phyloP scores from a whole-genome alignment of 768 basidiomycete species.

The Lactarius akahatsu region DNA sequence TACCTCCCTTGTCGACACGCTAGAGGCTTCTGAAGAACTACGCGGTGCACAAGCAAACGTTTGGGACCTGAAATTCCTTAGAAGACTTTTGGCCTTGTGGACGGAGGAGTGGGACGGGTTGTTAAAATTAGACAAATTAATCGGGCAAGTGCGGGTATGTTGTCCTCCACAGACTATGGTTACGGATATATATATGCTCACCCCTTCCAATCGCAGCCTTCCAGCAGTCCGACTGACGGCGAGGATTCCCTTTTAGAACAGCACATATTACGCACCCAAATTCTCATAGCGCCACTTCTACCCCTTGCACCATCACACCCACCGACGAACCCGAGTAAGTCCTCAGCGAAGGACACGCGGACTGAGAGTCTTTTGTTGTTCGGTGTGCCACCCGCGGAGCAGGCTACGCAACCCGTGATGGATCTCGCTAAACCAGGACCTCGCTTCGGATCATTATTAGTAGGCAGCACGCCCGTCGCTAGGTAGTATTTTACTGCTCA shows the following conservation, averaged over 20 bases:
- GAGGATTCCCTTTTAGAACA: conserved; percentile 35
- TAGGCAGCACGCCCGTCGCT: conserved; percentile 44
- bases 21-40: neutral
- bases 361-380: conserved; percentile 51
- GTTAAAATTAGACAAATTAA: conserved; percentile 18
- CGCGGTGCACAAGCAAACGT: neutral
- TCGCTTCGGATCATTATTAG: conserved; percentile 71
- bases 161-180: neutral
- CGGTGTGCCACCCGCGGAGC: conserved; percentile 52
- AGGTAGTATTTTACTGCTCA: conserved; percentile 29
- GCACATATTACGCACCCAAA: conserved; percentile 56
- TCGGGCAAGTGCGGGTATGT: conserved; percentile 22
- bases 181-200: conserved; percentile 8
- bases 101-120: conserved; percentile 12
- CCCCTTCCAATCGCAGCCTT: neutral
- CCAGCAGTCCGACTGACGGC: conserved; percentile 4
- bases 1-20: conserved; percentile 11
- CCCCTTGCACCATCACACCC: conserved; percentile 36
- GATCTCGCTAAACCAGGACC: conserved; percentile 69
- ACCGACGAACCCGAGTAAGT: conserved; percentile 17
- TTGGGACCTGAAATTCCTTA: conserved; percentile 22
- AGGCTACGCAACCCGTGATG: conserved; percentile 56
- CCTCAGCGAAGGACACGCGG: conserved; percentile 32
- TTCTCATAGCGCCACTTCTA: conserved; percentile 58
- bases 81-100: conserved; percentile 21